Base-by-base conservation (phyloP, 2,329 filamentous ascomycete genomes). In the Sporothrix luriei region DNA sequence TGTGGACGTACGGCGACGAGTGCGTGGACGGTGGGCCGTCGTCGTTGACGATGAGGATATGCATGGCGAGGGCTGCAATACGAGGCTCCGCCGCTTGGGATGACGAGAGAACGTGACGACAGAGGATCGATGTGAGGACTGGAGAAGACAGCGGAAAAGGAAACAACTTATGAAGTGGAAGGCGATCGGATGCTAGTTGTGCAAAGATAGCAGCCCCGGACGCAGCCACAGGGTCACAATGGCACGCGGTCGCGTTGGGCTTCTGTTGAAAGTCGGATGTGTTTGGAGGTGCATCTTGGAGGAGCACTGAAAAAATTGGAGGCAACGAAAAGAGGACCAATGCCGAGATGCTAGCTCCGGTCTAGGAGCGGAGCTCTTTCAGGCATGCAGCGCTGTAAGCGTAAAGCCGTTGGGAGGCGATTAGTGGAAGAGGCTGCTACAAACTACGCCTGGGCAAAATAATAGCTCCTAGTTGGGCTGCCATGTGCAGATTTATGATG, bases 1-100 rank as follows among this genome's bases (percentile, higher is more conserved):
- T 89, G 81, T 92, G 91, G 72, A 94, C 86, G 76, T 94, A 94
- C 9, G 92, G 92, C 59, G 91, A 93, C 51, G 91, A 91, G 76
- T 90, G 87, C 71, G 89, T 85, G 43, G 90, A 92, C 73, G 91
- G 91, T 67, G 91, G 91, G 19, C 91, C 91, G 81, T 94, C 91
- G 77, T 94, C 91, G 82, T 94, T 94, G 74, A 88, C 88, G 69
- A 91, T 82, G 74, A 88, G 84, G 75, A 88, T 88, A 75, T 88
- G 86, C 86, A 88, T 88, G 70, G 76, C 21, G 49, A 48, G 38
- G 57, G 43, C 10, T 46, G 40, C 3, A 6, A n/a, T 6, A 29
- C 21, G 33, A 43, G 61, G 40, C 10, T 21, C 40, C 33, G 40
- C 4, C 29, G 51, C 21, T 26, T 14, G 14, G 46, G 5, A 51